Percentiles rank a stretch among this genome's conserved stretches.
phyloP scores from a whole-genome alignment of 2,329 filamentous ascomycete genomes.

The Botrytis hyacinthi region DNA sequence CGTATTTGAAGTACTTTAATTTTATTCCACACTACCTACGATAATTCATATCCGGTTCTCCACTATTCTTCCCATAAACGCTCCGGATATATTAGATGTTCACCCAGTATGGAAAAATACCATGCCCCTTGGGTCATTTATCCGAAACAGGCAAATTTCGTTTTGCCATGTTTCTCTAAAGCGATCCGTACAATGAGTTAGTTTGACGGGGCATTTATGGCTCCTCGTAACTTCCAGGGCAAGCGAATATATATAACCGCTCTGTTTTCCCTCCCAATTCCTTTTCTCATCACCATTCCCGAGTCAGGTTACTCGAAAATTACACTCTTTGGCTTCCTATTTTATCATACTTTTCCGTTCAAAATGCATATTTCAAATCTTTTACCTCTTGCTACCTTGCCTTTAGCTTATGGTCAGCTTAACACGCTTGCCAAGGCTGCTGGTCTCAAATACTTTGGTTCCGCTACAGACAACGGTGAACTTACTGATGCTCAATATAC shows the following conservation, averaged over 20 bases:
- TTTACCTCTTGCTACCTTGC: slow-evolving; percentile 20
- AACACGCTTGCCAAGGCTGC: slow-evolving; percentile 50
- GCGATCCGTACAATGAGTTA: background rate
- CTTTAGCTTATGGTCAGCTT: slow-evolving; percentile 25
- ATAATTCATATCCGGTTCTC: slow-evolving; percentile 2
- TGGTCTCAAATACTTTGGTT: slow-evolving; percentile 53
- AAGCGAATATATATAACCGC: slow-evolving; percentile 12
- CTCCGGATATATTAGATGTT: slow-evolving; percentile 7
- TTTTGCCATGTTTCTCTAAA: background rate
- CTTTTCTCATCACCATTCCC: background rate
- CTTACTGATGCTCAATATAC: slow-evolving; percentile 51
- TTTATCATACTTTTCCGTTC: background rate
- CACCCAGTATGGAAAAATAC: slow-evolving; percentile 11
- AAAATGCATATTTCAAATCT: slow-evolving; percentile 23
- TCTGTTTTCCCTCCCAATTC: background rate
- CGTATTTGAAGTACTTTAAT: background rate
- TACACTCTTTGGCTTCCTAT: slow-evolving; percentile 5
- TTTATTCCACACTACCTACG: background rate
- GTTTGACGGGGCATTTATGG: background rate
- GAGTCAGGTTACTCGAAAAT: slow-evolving; percentile 14
- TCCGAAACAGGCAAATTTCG: slow-evolving; percentile 20
- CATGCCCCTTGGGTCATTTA: slow-evolving; percentile 10
- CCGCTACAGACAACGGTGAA: slow-evolving; percentile 58
- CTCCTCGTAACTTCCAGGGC: background rate
- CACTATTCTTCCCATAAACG: slow-evolving; percentile 6